Base-by-base conservation (phyloP, 768 basidiomycete species). In the Lactarius tabidus region DNA sequence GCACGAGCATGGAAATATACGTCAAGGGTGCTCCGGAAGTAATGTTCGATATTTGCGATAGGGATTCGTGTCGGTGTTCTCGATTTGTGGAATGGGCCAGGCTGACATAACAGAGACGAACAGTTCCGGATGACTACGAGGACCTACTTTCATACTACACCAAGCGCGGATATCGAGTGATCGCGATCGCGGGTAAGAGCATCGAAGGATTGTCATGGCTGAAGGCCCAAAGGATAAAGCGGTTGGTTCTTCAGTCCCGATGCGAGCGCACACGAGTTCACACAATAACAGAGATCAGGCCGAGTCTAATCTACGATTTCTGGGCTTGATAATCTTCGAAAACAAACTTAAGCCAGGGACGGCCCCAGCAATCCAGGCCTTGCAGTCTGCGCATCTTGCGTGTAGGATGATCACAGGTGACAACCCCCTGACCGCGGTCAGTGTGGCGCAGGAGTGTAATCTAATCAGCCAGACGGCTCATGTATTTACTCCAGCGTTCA, bases 21-120 rank as follows among this genome's bases (percentile, higher is more conserved):
- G 95, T 95, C 71, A 99, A 99, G 74, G 97, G 97, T n/a, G 97
- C 97, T 2, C 97, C 97, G 0, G 97, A 99, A 76, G 93, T 98
- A 62, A 98, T 99, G 95, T 75, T 77, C 8, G 95, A 95, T 48
- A 98, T 99, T 63, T 99, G 97, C 74, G 90, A 95, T 61, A 87
- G 82, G 66, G 85, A 89, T 59, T 91, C 95, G n/a, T 88, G 96
- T 98, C 71, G 70, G 94, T 80, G 5, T 41, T 36, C 38, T 67
- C 53, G n/a, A 64, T 60, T 26, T 45, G 6, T 29, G 4, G 23
- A 35, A 9, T 28, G n/a, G 12, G n/a, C 35, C 28, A 29, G 20
- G 17, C 29, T 63, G 48, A 63, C 6, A 38, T 60, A 23, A 31
- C 28, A 15, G 17, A 8, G 17, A 52, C 45, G 10, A 52, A 17